phyloP scores from a whole-genome alignment of 163 green algal genomes.

The Picocystis sp. region DNA sequence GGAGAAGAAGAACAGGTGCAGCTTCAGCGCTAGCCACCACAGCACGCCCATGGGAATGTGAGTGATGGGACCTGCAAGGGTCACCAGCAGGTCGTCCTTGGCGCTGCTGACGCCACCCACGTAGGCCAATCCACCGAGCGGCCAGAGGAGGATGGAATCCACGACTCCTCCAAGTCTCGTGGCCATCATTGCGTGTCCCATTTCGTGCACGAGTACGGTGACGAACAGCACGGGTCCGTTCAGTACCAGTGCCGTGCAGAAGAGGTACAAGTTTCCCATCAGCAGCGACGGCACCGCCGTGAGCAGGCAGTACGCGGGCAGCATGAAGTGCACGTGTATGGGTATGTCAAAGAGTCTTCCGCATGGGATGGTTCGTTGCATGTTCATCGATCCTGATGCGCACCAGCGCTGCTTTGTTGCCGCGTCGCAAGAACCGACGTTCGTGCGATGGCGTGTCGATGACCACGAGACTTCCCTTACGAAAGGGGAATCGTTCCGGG shows the following conservation, averaged over 20 bases:
- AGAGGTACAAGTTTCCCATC: slow-evolving; percentile 7
- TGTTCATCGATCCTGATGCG: no score
- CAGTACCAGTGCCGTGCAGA: slow-evolving; percentile 18
- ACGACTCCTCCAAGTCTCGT: slow-evolving; percentile 22
- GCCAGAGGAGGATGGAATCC: slow-evolving; percentile 50
- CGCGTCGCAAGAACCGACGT: no score
- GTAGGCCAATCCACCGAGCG: slow-evolving; percentile 50
- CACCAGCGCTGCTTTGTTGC: no score
- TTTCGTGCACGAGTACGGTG: slow-evolving; percentile 47
- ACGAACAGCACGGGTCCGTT: slow-evolving; percentile 35
- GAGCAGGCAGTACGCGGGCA: background rate
- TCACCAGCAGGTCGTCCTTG: slow-evolving; percentile 45
- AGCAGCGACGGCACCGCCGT: slow-evolving; percentile 14
- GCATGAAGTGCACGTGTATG: slow-evolving; percentile 30
- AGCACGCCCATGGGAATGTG: slow-evolving; percentile 39
- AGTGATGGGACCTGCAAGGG: slow-evolving; percentile 42
- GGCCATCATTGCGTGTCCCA: slow-evolving; percentile 41
- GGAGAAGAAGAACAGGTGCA: no score
- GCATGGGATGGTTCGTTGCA: slow-evolving; percentile 12
- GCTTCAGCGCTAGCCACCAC: slow-evolving; percentile 16
- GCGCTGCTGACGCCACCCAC: slow-evolving; percentile 28
- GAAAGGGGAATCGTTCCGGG: no score
- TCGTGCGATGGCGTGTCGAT: no score
- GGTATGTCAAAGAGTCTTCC: slow-evolving; percentile 23
- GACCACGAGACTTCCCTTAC: no score